Percentiles rank a stretch among this genome's conserved stretches.
Conservation (phyloP, 2,329 filamentous ascomycete genomes). For the Rhexocercosporidium sp. region DNA sequence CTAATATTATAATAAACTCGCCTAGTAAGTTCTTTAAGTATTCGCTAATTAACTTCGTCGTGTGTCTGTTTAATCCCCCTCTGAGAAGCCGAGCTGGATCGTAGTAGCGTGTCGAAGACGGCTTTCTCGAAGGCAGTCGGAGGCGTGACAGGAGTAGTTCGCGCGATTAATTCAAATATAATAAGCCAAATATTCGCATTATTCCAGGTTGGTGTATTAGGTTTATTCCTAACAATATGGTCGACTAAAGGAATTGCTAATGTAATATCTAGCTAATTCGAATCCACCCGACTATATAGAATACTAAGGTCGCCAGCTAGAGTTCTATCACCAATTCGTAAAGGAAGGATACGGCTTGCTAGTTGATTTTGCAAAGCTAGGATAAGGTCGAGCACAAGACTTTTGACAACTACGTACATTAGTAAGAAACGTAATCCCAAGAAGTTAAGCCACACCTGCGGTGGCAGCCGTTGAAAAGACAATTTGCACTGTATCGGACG, state of each 20-base stretch:
- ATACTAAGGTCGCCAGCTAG: constrained; percentile 29
- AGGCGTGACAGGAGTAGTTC: constrained; percentile 16
- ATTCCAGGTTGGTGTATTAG: constrained; percentile 27
- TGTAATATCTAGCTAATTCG: constrained; percentile 26
- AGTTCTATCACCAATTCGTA: constrained; percentile 29
- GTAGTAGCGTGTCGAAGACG: too few species aligned
- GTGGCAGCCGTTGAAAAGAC: constrained; percentile 30
- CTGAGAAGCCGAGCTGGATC: too few species aligned
- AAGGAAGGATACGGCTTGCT: constrained; percentile 29
- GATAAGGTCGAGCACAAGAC: constrained; percentile 29
- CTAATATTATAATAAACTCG: constrained; percentile 3
- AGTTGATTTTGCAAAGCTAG: constrained; percentile 24
- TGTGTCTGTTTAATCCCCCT: too few species aligned
- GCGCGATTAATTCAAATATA: constrained; percentile 29
- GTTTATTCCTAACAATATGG: constrained; percentile 29
- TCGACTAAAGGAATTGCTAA: constrained; percentile 29
- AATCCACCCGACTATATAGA: constrained; percentile 29
- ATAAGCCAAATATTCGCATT: constrained; percentile 29
- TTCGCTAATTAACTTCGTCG: constrained; percentile 22
- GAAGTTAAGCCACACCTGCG: constrained; percentile 28
- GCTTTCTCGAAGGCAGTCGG: too few species aligned
- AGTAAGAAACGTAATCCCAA: constrained; percentile 16
- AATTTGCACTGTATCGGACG: constrained; percentile 29
- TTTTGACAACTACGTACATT: constrained; percentile 30
- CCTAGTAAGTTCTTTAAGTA: constrained; percentile 35